A percentile compares a stretch with the other conserved stretches of the same genome.
Evolutionary conservation across 345 rosid species (phyloP).

Genomic region (Eutrema yunnanense): DNA sequence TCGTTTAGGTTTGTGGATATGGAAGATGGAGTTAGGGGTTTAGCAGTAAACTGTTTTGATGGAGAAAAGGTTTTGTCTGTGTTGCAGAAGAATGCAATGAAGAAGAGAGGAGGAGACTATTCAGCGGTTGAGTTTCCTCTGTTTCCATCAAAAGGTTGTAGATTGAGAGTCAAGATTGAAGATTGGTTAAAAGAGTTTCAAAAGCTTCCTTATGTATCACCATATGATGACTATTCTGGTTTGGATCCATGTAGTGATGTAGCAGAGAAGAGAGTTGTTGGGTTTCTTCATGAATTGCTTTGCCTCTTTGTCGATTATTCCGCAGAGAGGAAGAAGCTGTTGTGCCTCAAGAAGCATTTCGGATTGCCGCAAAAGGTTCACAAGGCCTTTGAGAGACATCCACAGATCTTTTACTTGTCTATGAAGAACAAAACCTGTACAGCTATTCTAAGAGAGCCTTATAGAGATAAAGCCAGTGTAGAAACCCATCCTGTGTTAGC

Average conservation of each 20-base stretch:
- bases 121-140: conserved; percentile 55
- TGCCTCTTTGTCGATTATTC: conserved; percentile 82
- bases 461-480: conserved; percentile 36
- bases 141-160: conserved; percentile 74
- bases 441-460: conserved; percentile 76
- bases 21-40: conserved; percentile 69
- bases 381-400: conserved; percentile 89
- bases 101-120: conserved; percentile 31
- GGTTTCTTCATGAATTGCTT: conserved; percentile 79
- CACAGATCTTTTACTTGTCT: conserved; percentile 72
- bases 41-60: conserved; percentile 33
- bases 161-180: conserved; percentile 63
- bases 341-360: conserved; percentile 66
- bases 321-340: conserved; percentile 64
- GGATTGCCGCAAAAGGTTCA: conserved; percentile 76
- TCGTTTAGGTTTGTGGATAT: conserved; percentile 59
- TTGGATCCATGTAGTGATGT: conserved; percentile 62
- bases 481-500: conserved; percentile 58
- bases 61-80: conserved; percentile 42
- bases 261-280: conserved; percentile 85
- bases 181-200: conserved; percentile 71
- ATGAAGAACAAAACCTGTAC: conserved; percentile 67
- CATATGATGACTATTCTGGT: conserved; percentile 61
- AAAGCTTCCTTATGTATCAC: conserved; percentile 67
- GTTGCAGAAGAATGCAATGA: conserved; percentile 58